Conservation (phyloP, 352 stramenopile genomes). For the Phytophthora palmivora region DNA sequence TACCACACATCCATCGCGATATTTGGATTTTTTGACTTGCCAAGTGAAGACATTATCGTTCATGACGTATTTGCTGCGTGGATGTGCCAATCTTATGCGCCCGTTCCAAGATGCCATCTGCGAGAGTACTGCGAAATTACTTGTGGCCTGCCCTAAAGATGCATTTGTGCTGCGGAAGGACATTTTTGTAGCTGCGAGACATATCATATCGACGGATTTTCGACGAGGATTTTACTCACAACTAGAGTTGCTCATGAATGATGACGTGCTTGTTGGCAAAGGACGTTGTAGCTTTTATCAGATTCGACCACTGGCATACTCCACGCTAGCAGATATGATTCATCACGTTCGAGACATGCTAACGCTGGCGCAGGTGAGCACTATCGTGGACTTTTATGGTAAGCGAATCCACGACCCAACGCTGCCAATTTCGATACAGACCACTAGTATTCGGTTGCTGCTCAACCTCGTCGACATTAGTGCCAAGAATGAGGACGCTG, state of each 20-base stretch:
- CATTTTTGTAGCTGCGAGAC: conserved; percentile 95
- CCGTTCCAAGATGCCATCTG: conserved; percentile 96
- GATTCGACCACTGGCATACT: conserved; percentile 96
- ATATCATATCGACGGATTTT: conserved; percentile 98
- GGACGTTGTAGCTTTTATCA: conserved; percentile 85
- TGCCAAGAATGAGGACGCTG: conserved; percentile 94
- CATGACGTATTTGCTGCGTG: conserved; percentile 96
- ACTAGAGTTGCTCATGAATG: conserved; percentile 96
- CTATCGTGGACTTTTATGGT: conserved; percentile 94
- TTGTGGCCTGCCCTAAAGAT: conserved; percentile 95
- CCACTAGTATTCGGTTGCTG: conserved; percentile 95
- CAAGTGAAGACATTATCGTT: conserved; percentile 99
- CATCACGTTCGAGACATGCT: conserved; percentile 96
- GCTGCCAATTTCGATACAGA: conserved; percentile 96
- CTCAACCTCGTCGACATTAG: conserved; percentile 98
- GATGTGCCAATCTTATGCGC: conserved; percentile 93
- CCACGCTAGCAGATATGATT: conserved; percentile 98
- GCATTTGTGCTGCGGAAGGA: conserved; percentile 96
- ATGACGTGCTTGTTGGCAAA: conserved; percentile 94
- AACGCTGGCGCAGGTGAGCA: conserved; percentile 94
- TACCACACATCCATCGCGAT: conserved; percentile 69
- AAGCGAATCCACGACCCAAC: conserved; percentile 94
- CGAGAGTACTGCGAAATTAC: conserved; percentile 94
- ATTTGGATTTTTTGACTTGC: conserved; percentile 93
- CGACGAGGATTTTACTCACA: conserved; percentile 96